A percentile compares a stretch with the other conserved stretches of the same genome.
These are phyloP conservation scores for Epichloe amarillans DNA, from an alignment of 2,329 filamentous ascomycete genomes.

Conservation along the genomic window DNA sequence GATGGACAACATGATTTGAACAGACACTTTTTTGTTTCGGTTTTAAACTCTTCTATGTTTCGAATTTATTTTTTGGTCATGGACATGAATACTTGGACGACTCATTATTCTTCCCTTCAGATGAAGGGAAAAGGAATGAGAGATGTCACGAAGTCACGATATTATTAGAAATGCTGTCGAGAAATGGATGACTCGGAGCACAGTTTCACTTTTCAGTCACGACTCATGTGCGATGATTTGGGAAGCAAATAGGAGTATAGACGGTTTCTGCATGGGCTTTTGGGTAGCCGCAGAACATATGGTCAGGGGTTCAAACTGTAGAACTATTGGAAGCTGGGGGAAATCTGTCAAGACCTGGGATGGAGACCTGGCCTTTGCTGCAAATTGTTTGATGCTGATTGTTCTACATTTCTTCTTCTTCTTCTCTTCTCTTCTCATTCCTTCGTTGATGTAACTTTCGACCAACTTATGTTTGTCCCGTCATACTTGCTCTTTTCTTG, in stretches of 20 bases:
- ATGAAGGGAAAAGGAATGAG: neutral
- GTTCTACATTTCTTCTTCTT: neutral
- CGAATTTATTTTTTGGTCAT: neutral
- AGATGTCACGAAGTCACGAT: slow-evolving; percentile 1
- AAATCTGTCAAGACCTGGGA: neutral
- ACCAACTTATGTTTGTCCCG: too few relatives aligned
- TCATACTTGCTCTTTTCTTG: neutral
- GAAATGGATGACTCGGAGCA: neutral
- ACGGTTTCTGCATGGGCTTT: neutral
- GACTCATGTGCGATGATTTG: neutral
- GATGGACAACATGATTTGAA: slow-evolving; percentile 3
- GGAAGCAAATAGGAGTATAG: neutral
- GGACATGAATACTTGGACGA: neutral
- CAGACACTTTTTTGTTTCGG: neutral
- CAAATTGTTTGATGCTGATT: neutral
- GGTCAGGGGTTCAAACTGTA: neutral
- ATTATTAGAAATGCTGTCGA: neutral
- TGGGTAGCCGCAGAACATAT: neutral
- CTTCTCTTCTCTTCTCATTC: neutral
- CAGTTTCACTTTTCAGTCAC: neutral
- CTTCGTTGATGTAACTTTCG: neutral
- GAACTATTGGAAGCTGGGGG: neutral
- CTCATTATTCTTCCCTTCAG: neutral
- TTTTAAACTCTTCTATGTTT: neutral
- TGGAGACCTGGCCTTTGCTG: neutral